Evolutionary conservation across 495 filamentous ascomycete genomes (phyloP).

Genomic region (Niebla homalea): DNA sequence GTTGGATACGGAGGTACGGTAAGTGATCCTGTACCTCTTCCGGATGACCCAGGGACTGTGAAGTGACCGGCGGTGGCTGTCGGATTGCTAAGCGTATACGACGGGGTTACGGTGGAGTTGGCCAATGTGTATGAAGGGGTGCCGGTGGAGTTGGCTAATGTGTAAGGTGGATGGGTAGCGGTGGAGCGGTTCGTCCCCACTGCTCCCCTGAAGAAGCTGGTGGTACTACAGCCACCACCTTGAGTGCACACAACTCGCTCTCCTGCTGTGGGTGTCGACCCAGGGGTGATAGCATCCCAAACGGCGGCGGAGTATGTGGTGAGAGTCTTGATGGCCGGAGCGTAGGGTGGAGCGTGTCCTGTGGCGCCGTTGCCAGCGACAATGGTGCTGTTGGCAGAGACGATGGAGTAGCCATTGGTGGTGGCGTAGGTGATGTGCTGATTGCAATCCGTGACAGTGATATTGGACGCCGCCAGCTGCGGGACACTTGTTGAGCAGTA

Average conservation of each 20-base stretch:
- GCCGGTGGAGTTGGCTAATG: too few species aligned
- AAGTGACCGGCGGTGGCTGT: too few species aligned
- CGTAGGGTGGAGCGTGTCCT: background rate
- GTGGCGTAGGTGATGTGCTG: constrained; percentile 8
- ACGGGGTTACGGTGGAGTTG: too few species aligned
- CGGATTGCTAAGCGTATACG: too few species aligned
- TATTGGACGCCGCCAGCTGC: background rate
- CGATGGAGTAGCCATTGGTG: background rate
- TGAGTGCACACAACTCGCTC: background rate
- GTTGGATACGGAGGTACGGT: too few species aligned
- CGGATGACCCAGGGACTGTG: too few species aligned
- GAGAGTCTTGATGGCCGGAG: background rate
- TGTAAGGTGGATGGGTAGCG: too few species aligned
- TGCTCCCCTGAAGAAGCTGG: too few species aligned
- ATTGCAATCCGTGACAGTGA: constrained; percentile 7
- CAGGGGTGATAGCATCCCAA: constrained; percentile 4
- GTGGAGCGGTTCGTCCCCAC: too few species aligned
- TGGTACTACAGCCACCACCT: background rate
- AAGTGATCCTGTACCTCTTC: too few species aligned
- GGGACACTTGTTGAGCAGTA: constrained; percentile 8
- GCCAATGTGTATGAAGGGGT: too few species aligned
- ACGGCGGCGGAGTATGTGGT: constrained; percentile 8
- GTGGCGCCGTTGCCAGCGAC: too few species aligned
- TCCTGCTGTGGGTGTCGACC: background rate
- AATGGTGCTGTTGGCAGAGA: background rate